phyloP scores from a whole-genome alignment of 2,329 filamentous ascomycete genomes.

The Phaeomoniella chlamydospora region DNA sequence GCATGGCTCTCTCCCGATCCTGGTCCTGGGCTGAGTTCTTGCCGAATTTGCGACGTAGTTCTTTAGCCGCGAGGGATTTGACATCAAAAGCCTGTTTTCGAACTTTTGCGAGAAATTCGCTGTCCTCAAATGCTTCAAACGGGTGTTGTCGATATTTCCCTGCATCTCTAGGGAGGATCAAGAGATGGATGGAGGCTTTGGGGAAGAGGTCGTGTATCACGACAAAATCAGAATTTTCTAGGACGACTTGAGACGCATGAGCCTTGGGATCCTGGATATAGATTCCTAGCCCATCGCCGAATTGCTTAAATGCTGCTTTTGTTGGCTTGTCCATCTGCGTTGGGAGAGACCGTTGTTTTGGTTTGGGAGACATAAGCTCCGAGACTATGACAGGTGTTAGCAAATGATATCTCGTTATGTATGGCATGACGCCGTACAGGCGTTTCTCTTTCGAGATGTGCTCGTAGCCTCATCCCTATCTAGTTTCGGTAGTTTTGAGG shows the following conservation, averaged over 20 bases:
- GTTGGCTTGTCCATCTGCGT: slow-evolving; percentile 8
- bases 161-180: slow-evolving; percentile 67
- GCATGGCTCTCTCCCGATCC: slow-evolving; percentile 49
- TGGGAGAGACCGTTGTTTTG: slow-evolving; percentile 17
- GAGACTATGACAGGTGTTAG: slow-evolving; percentile 20
- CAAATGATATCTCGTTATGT: not conserved
- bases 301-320: slow-evolving; percentile 17
- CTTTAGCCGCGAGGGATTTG: slow-evolving; percentile 51
- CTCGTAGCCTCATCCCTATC: too few relatives aligned
- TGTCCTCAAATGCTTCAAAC: slow-evolving; percentile 60
- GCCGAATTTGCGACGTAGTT: slow-evolving; percentile 58
- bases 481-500: too few relatives aligned
- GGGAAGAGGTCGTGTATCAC: slow-evolving; percentile 73
- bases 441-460: slow-evolving; percentile 1
- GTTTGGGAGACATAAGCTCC: slow-evolving; percentile 39
- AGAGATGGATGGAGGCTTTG: slow-evolving; percentile 70
- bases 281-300: slow-evolving; percentile 46
- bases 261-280: slow-evolving; percentile 52
- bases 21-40: slow-evolving; percentile 47
- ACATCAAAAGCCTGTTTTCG: slow-evolving; percentile 47
- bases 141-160: slow-evolving; percentile 52
- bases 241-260: slow-evolving; percentile 46
- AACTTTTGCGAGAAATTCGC: slow-evolving; percentile 51
- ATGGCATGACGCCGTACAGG: not conserved
- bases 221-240: slow-evolving; percentile 52